Evolutionary conservation across 495 filamentous ascomycete species (phyloP).

Genomic region (Neurospora discreta): DNA sequence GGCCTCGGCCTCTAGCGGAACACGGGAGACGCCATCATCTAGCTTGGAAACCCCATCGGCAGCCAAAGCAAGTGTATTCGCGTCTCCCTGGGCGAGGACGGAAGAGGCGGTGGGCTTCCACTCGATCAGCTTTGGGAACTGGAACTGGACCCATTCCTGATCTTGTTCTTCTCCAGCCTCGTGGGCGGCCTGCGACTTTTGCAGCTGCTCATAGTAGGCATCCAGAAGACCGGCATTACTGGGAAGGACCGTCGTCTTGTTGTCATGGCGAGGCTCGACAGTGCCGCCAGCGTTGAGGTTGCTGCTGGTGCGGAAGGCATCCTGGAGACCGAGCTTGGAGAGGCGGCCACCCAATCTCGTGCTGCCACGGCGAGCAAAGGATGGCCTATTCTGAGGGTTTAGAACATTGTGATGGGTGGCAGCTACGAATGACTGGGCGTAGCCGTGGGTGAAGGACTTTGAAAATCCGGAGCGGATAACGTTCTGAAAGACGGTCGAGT

Average conservation of each 20-base stretch:
- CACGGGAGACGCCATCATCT: constrained; percentile 5
- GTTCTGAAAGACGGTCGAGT: constrained; percentile 54
- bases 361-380: constrained; percentile 39
- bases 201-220: constrained; percentile 83
- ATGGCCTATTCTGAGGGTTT: constrained; percentile 52
- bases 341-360: constrained; percentile 44
- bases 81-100: constrained; percentile 40
- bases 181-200: constrained; percentile 57
- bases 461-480: constrained; percentile 94
- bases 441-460: constrained; percentile 94
- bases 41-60: constrained; percentile 9
- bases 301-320: constrained; percentile 53
- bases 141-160: constrained; percentile 82
- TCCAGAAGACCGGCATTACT: constrained; percentile 48
- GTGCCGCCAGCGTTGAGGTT: constrained; percentile 14
- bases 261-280: constrained; percentile 34
- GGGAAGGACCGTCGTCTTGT: constrained; percentile 9
- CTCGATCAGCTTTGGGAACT: constrained; percentile 74
- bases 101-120: constrained; percentile 57
- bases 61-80: constrained; percentile 28
- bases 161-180: constrained; percentile 46
- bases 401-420: constrained; percentile 78
- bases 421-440: constrained; percentile 94
- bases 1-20: constrained; percentile 26
- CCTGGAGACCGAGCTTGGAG: constrained; percentile 55